phyloP scores from a whole-genome alignment of 2,329 filamentous ascomycete genomes.

The Rugonectria rugulosa region DNA sequence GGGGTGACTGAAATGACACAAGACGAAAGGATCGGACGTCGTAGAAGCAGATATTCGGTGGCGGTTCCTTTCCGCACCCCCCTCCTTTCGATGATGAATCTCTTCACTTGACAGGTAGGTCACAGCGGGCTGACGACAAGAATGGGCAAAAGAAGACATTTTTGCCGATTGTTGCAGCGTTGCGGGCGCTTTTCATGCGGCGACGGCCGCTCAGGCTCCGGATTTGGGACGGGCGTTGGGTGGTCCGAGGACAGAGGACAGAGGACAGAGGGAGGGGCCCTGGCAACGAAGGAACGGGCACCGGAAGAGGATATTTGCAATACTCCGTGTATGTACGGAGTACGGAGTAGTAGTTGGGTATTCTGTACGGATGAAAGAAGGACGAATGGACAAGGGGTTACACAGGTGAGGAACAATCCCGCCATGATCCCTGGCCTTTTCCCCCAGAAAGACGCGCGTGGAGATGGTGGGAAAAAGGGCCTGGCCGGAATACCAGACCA shows the following conservation, averaged over 20 bases:
- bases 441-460: background rate
- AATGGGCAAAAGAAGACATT: constrained; percentile 15
- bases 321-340: too few species aligned
- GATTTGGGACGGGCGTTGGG: too few species aligned
- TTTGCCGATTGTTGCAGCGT: constrained; percentile 18
- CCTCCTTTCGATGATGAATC: constrained; percentile 4
- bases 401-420: background rate
- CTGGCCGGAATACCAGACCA: constrained; percentile 12
- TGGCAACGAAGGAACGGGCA: background rate
- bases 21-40: background rate
- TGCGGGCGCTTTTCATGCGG: constrained; percentile 20
- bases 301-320: too few species aligned
- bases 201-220: too few species aligned
- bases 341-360: background rate
- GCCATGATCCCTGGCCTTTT: background rate
- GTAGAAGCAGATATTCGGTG: constrained; percentile 6
- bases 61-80: constrained; percentile 21
- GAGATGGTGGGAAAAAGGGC: background rate
- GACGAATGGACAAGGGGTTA: background rate
- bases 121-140: background rate
- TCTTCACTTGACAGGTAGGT: background rate
- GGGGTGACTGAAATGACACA: constrained; percentile 12
- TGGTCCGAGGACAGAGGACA: too few species aligned
- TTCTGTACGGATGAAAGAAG: background rate
- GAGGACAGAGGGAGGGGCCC: background rate